These are phyloP conservation scores for Pelargonium myrrhifolium DNA, from an alignment of 441 rosid genomes.

Conservation along the genomic window DNA sequence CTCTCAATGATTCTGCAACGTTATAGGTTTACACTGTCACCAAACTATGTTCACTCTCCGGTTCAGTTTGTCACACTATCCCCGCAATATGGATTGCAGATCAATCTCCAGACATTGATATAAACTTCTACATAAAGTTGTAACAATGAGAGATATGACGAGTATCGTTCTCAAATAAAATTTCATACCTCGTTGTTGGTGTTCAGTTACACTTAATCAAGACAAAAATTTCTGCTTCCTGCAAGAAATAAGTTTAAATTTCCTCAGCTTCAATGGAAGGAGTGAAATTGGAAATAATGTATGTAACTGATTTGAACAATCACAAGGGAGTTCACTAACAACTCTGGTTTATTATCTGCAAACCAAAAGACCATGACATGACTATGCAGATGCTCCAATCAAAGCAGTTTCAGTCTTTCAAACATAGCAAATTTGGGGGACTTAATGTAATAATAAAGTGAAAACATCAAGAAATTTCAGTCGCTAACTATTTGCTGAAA, in stretches of 20 bases:
- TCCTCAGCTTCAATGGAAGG: slow-evolving; percentile 56
- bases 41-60: slow-evolving; percentile 4
- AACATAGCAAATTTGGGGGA: too few species aligned
- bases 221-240: slow-evolving; percentile 58
- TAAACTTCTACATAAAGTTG: neutral
- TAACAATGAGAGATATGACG: neutral
- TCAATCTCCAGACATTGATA: neutral
- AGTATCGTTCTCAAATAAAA: neutral
- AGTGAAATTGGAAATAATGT: too few species aligned
- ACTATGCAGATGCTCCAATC: too few species aligned
- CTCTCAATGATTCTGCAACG: slow-evolving; percentile 3
- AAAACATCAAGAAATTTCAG: too few species aligned
- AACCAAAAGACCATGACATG: too few species aligned
- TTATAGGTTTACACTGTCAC: neutral
- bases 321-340: too few species aligned
- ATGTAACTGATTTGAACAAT: too few species aligned
- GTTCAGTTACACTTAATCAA: slow-evolving; percentile 15
- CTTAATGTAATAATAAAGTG: too few species aligned
- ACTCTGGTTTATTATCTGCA: too few species aligned
- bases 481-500: too few species aligned
- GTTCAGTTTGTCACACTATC: neutral
- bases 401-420: too few species aligned
- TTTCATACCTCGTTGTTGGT: neutral
- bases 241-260: slow-evolving; percentile 74
- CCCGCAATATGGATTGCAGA: neutral